These are phyloP conservation scores for Blastocystis sp. DNA, from an alignment of 352 stramenopile genomes.

Conservation along the genomic window DNA sequence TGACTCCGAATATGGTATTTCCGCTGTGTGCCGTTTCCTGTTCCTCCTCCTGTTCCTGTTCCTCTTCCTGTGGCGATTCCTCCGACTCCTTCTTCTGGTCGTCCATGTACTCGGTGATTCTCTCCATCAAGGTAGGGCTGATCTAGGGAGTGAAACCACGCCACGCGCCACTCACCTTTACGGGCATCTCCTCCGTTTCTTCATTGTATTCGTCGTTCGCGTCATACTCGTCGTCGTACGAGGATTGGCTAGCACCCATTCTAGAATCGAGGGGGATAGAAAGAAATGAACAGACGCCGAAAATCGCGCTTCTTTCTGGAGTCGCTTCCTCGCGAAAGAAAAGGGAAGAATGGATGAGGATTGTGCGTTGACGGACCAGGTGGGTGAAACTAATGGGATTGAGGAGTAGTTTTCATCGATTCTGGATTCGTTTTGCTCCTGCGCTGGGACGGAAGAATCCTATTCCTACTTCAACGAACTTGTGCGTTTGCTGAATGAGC, in stretches of 20 bases:
- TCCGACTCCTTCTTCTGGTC: constrained; percentile 2
- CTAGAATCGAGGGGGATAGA: too few relatives aligned
- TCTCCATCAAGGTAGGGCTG: not conserved
- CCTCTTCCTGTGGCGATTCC: constrained; percentile 14
- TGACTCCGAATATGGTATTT: constrained; percentile 6
- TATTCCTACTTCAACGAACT: not conserved
- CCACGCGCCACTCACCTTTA: not conserved
- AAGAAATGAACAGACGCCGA: too few relatives aligned
- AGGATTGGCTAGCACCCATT: constrained; percentile 69
- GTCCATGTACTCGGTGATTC: constrained; percentile 31
- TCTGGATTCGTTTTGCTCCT: not conserved
- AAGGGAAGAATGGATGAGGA: too few relatives aligned
- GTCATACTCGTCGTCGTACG: constrained; percentile 55
- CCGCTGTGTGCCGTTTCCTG: not conserved
- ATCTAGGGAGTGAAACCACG: too few relatives aligned
- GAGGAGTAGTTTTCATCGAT: not conserved
- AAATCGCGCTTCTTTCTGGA: too few relatives aligned
- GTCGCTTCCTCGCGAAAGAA: too few relatives aligned
- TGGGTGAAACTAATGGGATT: too few relatives aligned
- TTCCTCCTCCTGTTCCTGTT: constrained; percentile 27
- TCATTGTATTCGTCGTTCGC: not conserved
- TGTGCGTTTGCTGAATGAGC: not conserved
- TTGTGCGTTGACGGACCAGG: too few relatives aligned
- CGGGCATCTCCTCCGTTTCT: constrained; percentile 9
- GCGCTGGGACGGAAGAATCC: not conserved